phyloP scores from a whole-genome alignment of 2,329 filamentous ascomycete genomes.

The Fonsecaea monophora region DNA sequence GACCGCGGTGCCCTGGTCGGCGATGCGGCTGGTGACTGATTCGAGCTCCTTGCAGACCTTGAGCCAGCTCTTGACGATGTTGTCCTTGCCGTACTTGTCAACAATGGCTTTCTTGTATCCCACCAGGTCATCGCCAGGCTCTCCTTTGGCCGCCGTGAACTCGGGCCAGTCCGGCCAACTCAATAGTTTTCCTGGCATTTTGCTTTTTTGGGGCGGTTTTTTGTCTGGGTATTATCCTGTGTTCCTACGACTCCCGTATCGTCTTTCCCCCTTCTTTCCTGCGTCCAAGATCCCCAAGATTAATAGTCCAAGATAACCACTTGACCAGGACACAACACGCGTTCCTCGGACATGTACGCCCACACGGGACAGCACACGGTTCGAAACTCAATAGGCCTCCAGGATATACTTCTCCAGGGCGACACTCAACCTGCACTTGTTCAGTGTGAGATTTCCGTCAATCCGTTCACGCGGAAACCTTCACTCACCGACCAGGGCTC shows the following conservation, averaged over 20 bases:
- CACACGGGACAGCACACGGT: no score
- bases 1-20: conserved; percentile 43
- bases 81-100: conserved; percentile 47
- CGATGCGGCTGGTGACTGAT: conserved; percentile 48
- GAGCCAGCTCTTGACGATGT: conserved; percentile 49
- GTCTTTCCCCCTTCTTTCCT: background rate
- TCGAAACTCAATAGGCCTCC: background rate
- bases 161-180: conserved; percentile 44
- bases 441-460: background rate
- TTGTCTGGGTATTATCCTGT: background rate
- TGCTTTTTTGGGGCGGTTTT: background rate
- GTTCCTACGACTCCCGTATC: background rate
- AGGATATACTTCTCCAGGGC: background rate
- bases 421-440: background rate
- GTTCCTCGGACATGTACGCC: conserved; percentile 10
- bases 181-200: conserved; percentile 36
- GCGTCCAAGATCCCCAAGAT: background rate
- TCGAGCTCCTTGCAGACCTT: conserved; percentile 49
- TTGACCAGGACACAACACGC: background rate
- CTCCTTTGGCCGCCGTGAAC: conserved; percentile 37
- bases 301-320: background rate
- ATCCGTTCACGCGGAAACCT: conserved; percentile 2
- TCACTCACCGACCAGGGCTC: background rate
- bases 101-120: conserved; percentile 47
- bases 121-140: conserved; percentile 31